phyloP scores from a whole-genome alignment of 2,329 filamentous ascomycete species.

The Xylariaceae sp. region DNA sequence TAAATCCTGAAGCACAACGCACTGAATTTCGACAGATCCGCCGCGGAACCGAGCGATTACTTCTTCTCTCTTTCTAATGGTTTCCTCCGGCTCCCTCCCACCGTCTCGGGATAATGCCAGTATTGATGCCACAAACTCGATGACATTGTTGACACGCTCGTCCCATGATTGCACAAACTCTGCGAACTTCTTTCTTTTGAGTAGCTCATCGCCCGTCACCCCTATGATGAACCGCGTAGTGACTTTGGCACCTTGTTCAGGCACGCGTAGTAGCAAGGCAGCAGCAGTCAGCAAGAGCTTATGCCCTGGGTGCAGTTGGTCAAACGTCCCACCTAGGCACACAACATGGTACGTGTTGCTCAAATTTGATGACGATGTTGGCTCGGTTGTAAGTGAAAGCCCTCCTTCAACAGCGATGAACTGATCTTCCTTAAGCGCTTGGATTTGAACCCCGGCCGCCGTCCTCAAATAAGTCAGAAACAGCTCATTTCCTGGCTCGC shows the following conservation, averaged over 20 bases:
- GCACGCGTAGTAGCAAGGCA: conserved; percentile 62
- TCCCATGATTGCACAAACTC: conserved; percentile 79
- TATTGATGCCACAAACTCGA: conserved; percentile 69
- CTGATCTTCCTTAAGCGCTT: conserved; percentile 46
- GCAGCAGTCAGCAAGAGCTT: conserved; percentile 94
- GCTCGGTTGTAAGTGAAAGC: conserved; percentile 40
- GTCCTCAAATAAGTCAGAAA: conserved; percentile 46
- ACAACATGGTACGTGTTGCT: conserved; percentile 54
- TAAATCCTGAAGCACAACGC: conserved; percentile 80
- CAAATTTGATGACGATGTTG: conserved; percentile 17
- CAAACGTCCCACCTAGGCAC: conserved; percentile 89
- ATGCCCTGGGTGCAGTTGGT: conserved; percentile 91
- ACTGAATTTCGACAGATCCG: conserved; percentile 63
- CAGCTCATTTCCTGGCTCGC: conserved; percentile 59
- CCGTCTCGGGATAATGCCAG: conserved; percentile 41
- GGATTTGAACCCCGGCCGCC: conserved; percentile 44
- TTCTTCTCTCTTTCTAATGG: conserved; percentile 37
- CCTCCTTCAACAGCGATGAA: conserved; percentile 51
- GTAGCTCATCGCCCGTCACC: conserved; percentile 80
- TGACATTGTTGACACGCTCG: conserved; percentile 62
- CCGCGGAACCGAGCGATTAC: conserved; percentile 56
- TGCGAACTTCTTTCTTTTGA: conserved; percentile 85
- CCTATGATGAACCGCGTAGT: conserved; percentile 69
- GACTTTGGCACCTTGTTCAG: conserved; percentile 32
- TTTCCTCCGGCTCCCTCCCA: conserved; percentile 37